Evolutionary conservation across 2,329 filamentous ascomycete species (phyloP), one percentile per base, ranked within the genome.

Genomic region (Cordyceps cicadae): DNA sequence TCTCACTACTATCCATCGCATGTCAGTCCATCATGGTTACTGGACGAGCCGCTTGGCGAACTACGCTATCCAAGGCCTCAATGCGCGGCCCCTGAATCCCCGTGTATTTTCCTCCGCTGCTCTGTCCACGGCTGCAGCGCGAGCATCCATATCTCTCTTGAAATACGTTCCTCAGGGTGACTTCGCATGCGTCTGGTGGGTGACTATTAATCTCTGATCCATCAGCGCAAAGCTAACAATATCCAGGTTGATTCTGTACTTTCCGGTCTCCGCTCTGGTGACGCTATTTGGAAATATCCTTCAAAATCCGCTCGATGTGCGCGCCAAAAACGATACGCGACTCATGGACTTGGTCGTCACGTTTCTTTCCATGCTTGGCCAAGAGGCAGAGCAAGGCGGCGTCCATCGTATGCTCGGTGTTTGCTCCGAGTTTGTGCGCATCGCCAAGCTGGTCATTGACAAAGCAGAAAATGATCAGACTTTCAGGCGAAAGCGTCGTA

Each of bases 141-240:
- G 94, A 67, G 92, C 93, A 2, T 96, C 92, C 3, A 97, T 99
- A 62, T 90, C 94, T 63, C 76, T 99, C 48, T 86, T 99, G 64
- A 96, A 96, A 74, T 97, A 97, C 72, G 92, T 97, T 53, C 94
- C 94, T 0, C 92, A 96, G 70, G 92, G 92, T 51, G 94, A 99
- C 71, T 92, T 92, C 70, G 88, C 90, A 54, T 97, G 92, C 74
- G 92, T 97, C 57, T 99, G 94, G 93, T 95, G 76, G 77, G 87
- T 78, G 11, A 26, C 4, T 3, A 37, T 19, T 3, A 7, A 6
- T 26, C 12, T 3, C 24, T 8, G 3, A 21, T 19, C 37, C 2
- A 3, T 19, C 26, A 54, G 62, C 60, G 72, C 77, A 69, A 76
- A 48, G 24, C 56, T 59, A 53, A 59, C 48, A 8, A 53, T 26